phyloP scores from a whole-genome alignment of 164 flowering plant genomes.

The Euptelea pleiosperma region DNA sequence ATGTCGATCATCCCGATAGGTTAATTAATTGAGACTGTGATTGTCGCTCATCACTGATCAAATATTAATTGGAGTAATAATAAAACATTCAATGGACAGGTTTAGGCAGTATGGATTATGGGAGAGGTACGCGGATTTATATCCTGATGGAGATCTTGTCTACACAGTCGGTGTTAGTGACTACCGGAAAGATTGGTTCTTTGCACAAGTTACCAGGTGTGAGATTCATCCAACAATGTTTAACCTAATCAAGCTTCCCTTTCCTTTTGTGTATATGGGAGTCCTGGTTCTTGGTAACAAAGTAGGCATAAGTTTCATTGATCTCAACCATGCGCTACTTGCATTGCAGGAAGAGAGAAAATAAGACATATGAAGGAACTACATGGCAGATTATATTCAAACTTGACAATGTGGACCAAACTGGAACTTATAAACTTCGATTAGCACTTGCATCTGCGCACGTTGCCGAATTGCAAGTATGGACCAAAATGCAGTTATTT shows the following conservation, averaged over 20 bases:
- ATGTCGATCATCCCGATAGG: constrained; percentile 63
- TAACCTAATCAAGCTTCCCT: no score
- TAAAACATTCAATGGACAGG: no score
- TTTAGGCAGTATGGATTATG: constrained; percentile 86
- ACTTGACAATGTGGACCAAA: constrained; percentile 16
- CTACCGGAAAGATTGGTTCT: constrained; percentile 74
- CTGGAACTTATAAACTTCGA: constrained; percentile 23
- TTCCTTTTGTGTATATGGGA: no score
- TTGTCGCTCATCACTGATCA: no score
- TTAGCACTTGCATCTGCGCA: constrained; percentile 34
- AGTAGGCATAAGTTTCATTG: no score
- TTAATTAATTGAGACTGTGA: no score
- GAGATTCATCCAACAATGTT: no score
- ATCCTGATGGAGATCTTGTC: constrained; percentile 62
- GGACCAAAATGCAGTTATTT: no score
- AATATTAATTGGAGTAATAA: no score
- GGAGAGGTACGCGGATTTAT: constrained; percentile 73
- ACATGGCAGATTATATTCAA: constrained; percentile 40
- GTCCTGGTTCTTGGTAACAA: no score
- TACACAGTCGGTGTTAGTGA: constrained; percentile 58
- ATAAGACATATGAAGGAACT: constrained; percentile 49
- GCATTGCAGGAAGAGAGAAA: constrained; percentile 38
- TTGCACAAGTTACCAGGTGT: constrained; percentile 71
- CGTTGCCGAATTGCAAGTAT: constrained; percentile 29
- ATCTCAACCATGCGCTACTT: background rate